Evolutionary conservation across 495 filamentous ascomycete species (phyloP).

Genomic region (Podospora pseudocomata): DNA sequence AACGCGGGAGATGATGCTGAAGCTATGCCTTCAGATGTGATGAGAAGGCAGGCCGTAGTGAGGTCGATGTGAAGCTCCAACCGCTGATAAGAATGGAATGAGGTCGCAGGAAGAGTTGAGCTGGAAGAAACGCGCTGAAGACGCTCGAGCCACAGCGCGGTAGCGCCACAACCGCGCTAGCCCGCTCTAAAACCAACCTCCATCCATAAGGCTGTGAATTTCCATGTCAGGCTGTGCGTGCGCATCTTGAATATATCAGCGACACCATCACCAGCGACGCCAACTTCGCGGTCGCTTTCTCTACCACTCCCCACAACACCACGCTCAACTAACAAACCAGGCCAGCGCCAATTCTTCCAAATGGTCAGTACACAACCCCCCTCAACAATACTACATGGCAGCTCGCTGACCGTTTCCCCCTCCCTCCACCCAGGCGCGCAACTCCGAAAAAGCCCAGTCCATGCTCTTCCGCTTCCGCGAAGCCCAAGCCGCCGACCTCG

Average conservation of each 20-base stretch:
- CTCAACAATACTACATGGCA: not conserved
- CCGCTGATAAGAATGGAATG: too few relatives aligned
- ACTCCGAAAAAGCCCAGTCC: constrained; percentile 97
- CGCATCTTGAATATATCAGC: not conserved
- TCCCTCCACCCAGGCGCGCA: constrained; percentile 51
- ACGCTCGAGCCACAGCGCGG: constrained; percentile 11
- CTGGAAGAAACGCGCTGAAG: too few relatives aligned
- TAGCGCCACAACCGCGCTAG: constrained; percentile 4
- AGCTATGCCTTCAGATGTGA: not conserved
- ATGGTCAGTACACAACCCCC: constrained; percentile 5
- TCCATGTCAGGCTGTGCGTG: constrained; percentile 12
- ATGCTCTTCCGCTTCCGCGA: constrained; percentile 99
- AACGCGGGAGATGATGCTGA: not conserved
- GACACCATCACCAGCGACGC: not conserved
- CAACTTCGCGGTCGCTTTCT: not conserved
- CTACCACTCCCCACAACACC: not conserved
- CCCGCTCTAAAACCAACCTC: not conserved
- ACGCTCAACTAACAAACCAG: not conserved
- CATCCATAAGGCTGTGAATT: constrained; percentile 20
- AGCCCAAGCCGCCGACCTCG: constrained; percentile 90
- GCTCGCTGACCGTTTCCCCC: constrained; percentile 7
- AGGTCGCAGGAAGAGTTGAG: too few relatives aligned
- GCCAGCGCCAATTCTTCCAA: not conserved
- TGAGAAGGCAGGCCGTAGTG: not conserved
- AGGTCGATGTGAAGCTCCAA: not conserved